Percentiles rank a stretch among this genome's conserved stretches.
These are phyloP conservation scores for Fusarium musae DNA, from an alignment of 2,329 filamentous ascomycete species.

Conservation along the genomic window DNA sequence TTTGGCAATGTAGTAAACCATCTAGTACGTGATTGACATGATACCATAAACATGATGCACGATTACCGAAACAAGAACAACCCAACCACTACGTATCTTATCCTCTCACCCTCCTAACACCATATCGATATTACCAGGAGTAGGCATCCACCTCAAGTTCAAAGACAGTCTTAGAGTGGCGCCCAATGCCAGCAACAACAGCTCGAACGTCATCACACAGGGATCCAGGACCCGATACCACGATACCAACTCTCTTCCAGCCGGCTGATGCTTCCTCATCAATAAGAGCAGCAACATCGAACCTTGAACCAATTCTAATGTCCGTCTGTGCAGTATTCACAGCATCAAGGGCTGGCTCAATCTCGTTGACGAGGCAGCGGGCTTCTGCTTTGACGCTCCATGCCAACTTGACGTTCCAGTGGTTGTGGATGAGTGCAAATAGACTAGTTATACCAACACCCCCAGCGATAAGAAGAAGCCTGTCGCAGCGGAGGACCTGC, in stretches of 20 bases:
- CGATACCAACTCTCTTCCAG: slow-evolving; percentile 16
- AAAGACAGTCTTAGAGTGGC: slow-evolving; percentile 8
- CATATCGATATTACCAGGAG: background rate
- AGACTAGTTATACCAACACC: slow-evolving; percentile 16
- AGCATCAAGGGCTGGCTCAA: slow-evolving; percentile 6
- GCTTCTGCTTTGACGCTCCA: slow-evolving; percentile 11
- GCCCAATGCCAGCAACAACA: slow-evolving; percentile 6
- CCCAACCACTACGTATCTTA: background rate
- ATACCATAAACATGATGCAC: background rate
- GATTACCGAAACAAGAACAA: background rate
- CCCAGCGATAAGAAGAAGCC: slow-evolving; percentile 11
- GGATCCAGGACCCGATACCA: slow-evolving; percentile 10
- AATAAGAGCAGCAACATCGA: background rate
- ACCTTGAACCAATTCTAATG: slow-evolving; percentile 2
- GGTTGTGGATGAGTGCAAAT: background rate
- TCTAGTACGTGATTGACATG: background rate
- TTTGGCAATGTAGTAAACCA: background rate
- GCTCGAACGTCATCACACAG: slow-evolving; percentile 8
- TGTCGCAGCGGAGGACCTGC: slow-evolving; percentile 6
- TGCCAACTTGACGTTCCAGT: slow-evolving; percentile 14
- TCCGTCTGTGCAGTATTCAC: background rate
- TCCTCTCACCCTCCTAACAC: background rate
- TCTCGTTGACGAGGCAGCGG: slow-evolving; percentile 8
- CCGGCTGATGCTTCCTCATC: slow-evolving; percentile 1
- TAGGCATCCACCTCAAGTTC: slow-evolving; percentile 20